Percentiles rank a stretch among this genome's conserved stretches.
phyloP scores from a whole-genome alignment of 139 green algal species.

The Volvox reticuliferus region DNA sequence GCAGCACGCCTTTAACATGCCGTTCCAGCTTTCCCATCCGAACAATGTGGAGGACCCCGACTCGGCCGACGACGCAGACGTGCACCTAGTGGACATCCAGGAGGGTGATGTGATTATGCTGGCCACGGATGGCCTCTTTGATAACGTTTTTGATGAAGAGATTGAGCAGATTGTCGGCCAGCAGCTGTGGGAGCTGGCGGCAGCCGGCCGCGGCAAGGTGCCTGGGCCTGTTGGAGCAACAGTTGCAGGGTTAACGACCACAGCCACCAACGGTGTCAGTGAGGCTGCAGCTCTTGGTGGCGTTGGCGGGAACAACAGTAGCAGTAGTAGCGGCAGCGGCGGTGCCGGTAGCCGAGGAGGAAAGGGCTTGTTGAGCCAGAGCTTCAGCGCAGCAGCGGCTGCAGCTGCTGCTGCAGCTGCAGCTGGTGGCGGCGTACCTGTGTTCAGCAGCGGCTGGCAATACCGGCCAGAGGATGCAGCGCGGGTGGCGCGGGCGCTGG shows the following conservation, averaged over 20 bases:
- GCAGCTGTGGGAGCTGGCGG: constrained; percentile 29
- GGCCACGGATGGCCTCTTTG: constrained; percentile 95
- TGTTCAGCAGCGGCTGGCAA: too few species aligned
- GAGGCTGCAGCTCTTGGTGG: neutral
- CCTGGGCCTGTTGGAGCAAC: neutral
- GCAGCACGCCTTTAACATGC: constrained; percentile 98
- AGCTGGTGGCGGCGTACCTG: neutral
- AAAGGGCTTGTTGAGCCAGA: constrained; percentile 36
- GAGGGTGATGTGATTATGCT: constrained; percentile 79
- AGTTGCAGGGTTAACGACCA: neutral
- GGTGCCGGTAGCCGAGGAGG: neutral
- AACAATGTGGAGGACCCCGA: constrained; percentile 75
- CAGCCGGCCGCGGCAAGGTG: constrained; percentile 17
- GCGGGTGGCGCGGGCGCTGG: constrained; percentile 33
- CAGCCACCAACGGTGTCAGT: neutral
- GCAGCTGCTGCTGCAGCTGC: neutral
- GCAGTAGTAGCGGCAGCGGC: constrained; percentile 1
- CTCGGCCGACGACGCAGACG: constrained; percentile 67
- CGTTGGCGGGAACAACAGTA: neutral
- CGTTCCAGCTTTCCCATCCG: constrained; percentile 86
- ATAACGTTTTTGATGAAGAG: constrained; percentile 97
- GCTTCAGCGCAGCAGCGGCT: constrained; percentile 8
- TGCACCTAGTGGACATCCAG: constrained; percentile 62
- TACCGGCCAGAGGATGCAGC: constrained; percentile 19
- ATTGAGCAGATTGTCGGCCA: constrained; percentile 61